phyloP scores from a whole-genome alignment of 2,329 filamentous ascomycete species.

The Neonectria hederae region DNA sequence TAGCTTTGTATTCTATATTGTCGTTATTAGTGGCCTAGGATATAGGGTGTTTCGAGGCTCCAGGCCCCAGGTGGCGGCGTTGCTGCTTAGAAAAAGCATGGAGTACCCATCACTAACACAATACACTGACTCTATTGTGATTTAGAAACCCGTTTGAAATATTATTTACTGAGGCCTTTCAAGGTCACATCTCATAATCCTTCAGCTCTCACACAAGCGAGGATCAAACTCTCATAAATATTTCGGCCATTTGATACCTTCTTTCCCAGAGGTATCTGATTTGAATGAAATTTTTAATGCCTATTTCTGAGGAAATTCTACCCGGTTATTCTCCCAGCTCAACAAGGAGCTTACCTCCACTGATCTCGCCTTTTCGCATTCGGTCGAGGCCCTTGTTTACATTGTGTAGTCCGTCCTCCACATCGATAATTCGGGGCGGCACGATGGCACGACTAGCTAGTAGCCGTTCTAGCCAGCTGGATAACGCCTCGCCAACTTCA shows the following conservation, averaged over 20 bases:
- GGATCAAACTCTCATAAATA: no score
- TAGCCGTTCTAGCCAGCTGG: conserved; percentile 74
- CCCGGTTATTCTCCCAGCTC: conserved; percentile 26
- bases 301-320: background rate
- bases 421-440: conserved; percentile 72
- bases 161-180: no score
- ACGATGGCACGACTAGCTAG: conserved; percentile 62
- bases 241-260: no score
- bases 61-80: no score
- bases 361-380: conserved; percentile 72
- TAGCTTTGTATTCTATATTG: no score
- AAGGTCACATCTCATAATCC: no score
- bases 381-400: conserved; percentile 75
- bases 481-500: conserved; percentile 69
- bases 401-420: conserved; percentile 69
- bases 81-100: no score
- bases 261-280: background rate
- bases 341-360: conserved; percentile 76
- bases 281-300: background rate
- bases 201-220: background rate
- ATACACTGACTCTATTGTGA: no score
- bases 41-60: no score
- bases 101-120: no score
- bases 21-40: no score
- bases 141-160: no score